Base-by-base conservation (phyloP, 768 basidiomycete species). In the Hortiboletus flavorubellus region DNA sequence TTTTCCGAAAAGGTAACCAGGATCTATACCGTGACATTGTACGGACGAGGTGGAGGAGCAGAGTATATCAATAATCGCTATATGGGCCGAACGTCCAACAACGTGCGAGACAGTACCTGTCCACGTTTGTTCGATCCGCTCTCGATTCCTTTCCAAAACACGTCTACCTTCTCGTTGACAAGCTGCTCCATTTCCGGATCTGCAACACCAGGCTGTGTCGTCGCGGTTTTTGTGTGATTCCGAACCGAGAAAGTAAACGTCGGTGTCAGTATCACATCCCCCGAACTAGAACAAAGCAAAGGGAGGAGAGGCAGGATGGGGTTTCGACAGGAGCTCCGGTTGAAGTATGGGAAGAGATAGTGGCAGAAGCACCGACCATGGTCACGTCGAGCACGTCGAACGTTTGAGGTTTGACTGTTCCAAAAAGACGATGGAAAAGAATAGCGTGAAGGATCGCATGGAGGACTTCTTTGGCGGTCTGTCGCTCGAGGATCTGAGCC, bases 351-450 rank as follows among this genome's bases (percentile, higher is more conserved):
- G 26, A 26, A 14, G 4, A 15, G 30, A 21, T 29, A 11, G 14
- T 4, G 8, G 42, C 1, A n/a, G 38, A 35, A 39, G 12, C 4
- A 59, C 83, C 39, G 49, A 91, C 90, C 85, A 93, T 86, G 1
- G 90, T 91, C 21, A 93, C 84, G 67, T 93, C 91, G 11, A 91
- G 77, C 0, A 93, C 84, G 54, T 93, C 91, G 55, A 88, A 86
- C 2, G 79, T 85, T 60, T 81, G 80, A 0, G 91, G 87, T 60
- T 86, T 89, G 41, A 93, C 80, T 0, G 82, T 84, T 4, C 91
- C 91, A 64, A 93, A 90, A 18, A 91, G 75, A 8, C 91, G 81
- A 65, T 93, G 91, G 66, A 93, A 93, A 15, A 93, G 74, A 46
- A 93, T 86, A 0, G 89, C 77, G 63, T 93, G 91, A n/a, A 93